These are phyloP conservation scores for Cordyceps fumosorosea DNA, from an alignment of 2,329 filamentous ascomycete genomes.

Conservation along the genomic window DNA sequence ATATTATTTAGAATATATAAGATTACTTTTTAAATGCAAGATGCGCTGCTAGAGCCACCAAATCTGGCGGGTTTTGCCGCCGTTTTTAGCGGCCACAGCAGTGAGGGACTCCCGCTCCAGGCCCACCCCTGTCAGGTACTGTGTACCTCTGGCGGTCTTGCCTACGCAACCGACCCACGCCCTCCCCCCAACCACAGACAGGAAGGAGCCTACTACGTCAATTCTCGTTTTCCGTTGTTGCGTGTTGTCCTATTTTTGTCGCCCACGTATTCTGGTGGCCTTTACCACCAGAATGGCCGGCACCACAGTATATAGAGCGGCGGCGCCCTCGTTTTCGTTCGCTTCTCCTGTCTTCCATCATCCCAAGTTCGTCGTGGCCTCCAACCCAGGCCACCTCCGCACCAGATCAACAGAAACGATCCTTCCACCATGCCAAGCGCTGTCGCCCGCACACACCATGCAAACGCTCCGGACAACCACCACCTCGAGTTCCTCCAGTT, in stretches of 20 bases:
- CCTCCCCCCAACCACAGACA: not conserved
- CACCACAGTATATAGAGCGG: not conserved
- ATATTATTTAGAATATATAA: no score
- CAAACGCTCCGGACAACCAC: not conserved
- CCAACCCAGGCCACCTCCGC: not conserved
- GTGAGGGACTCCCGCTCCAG: not conserved
- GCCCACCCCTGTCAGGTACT: slow-evolving; percentile 9
- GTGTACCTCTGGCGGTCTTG: slow-evolving; percentile 10
- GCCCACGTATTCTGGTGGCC: not conserved
- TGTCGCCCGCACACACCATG: not conserved
- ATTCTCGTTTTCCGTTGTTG: not conserved
- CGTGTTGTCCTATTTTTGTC: not conserved
- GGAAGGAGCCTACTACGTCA: not conserved
- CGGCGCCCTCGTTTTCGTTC: not conserved
- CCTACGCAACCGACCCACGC: not conserved
- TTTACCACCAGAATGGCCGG: not conserved
- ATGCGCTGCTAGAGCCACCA: slow-evolving; percentile 1
- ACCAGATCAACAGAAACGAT: not conserved
- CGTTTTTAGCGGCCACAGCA: slow-evolving; percentile 12
- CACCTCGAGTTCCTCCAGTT: slow-evolving; percentile 14
- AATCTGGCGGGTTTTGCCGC: slow-evolving; percentile 13
- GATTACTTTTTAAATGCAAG: not conserved
- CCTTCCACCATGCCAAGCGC: not conserved
- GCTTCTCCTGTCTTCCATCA: not conserved
- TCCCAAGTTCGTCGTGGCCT: not conserved